These are phyloP conservation scores for Calvatia gigantea DNA, from an alignment of 768 basidiomycete species.

Conservation along the genomic window DNA sequence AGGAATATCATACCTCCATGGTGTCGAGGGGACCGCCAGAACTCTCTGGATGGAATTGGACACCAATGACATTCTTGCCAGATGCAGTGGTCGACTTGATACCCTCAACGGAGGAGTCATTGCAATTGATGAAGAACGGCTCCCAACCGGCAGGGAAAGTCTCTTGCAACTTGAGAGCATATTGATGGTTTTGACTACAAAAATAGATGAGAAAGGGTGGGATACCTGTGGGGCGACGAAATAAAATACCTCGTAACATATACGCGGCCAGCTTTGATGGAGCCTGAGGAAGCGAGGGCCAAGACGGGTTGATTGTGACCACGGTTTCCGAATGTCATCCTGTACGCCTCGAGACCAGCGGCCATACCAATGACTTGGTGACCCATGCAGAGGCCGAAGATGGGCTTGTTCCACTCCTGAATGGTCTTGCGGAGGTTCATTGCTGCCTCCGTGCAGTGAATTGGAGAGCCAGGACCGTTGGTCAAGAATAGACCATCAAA, in stretches of 20 bases:
- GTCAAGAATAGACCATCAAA: slow-evolving; percentile 95
- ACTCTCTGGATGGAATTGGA: slow-evolving; percentile 99
- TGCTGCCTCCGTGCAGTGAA: slow-evolving; percentile 83
- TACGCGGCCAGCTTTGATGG: slow-evolving; percentile 92
- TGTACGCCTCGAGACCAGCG: slow-evolving; percentile 92
- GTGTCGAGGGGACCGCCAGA: slow-evolving; percentile 98
- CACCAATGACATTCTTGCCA: slow-evolving; percentile 93
- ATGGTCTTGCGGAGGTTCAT: slow-evolving; percentile 78
- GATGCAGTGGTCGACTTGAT: slow-evolving; percentile 92
- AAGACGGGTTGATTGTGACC: slow-evolving; percentile 99
- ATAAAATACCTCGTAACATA: slow-evolving; percentile 86
- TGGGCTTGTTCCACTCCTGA: slow-evolving; percentile 85
- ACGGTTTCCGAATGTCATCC: slow-evolving; percentile 99
- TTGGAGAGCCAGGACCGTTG: slow-evolving; percentile 96
- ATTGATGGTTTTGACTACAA: slow-evolving; percentile 92
- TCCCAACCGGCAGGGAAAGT: slow-evolving; percentile 98
- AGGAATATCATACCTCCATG: slow-evolving; percentile 74
- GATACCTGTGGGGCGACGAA: background rate
- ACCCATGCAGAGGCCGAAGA: slow-evolving; percentile 99
- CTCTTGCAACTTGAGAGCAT: slow-evolving; percentile 91
- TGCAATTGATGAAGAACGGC: slow-evolving; percentile 99
- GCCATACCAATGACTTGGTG: slow-evolving; percentile 98
- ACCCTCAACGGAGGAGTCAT: slow-evolving; percentile 97
- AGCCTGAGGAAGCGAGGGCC: slow-evolving; percentile 89
- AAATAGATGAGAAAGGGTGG: slow-evolving; percentile 6